phyloP scores from a whole-genome alignment of 257 asterid species.

The Jacaranda copaia region DNA sequence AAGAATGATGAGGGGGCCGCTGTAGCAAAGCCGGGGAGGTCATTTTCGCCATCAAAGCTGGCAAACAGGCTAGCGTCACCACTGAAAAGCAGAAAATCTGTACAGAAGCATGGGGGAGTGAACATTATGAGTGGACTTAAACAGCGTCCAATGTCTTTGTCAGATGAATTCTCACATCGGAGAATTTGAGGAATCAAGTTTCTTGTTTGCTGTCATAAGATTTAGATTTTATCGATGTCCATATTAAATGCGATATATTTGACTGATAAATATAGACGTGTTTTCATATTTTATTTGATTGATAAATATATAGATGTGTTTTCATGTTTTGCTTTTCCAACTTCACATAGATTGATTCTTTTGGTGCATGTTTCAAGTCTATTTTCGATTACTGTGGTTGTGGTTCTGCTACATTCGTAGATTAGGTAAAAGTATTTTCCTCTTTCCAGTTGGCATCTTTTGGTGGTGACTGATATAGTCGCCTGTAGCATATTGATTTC shows the following conservation, averaged over 20 bases:
- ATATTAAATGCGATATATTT: slow-evolving; percentile 9
- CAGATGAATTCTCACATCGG: slow-evolving; percentile 58
- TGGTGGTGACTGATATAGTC: too few relatives aligned
- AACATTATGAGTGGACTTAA: slow-evolving; percentile 69
- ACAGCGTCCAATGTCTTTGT: slow-evolving; percentile 56
- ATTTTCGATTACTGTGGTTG: too few relatives aligned
- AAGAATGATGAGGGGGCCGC: slow-evolving; percentile 50
- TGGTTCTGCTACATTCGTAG: too few relatives aligned
- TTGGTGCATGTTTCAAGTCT: too few relatives aligned
- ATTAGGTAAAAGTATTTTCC: too few relatives aligned
- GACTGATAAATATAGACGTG: background rate
- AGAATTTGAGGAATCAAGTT: slow-evolving; percentile 46
- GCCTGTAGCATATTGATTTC: too few relatives aligned
- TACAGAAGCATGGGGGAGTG: slow-evolving; percentile 54
- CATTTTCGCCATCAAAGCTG: slow-evolving; percentile 45
- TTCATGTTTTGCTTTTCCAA: too few relatives aligned
- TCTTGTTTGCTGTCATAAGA: slow-evolving; percentile 12
- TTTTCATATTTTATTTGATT: background rate
- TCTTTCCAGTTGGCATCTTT: too few relatives aligned
- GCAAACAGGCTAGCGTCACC: slow-evolving; percentile 43
- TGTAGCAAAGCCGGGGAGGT: slow-evolving; percentile 40
- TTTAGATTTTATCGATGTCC: slow-evolving; percentile 32
- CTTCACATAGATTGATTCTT: too few relatives aligned
- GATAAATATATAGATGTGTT: too few relatives aligned
- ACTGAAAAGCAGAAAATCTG: slow-evolving; percentile 36